Percentiles rank a stretch among this genome's conserved stretches.
These are phyloP conservation scores for Yarrowia deformans DNA, from an alignment of 805 yeast species.

Conservation along the genomic window DNA sequence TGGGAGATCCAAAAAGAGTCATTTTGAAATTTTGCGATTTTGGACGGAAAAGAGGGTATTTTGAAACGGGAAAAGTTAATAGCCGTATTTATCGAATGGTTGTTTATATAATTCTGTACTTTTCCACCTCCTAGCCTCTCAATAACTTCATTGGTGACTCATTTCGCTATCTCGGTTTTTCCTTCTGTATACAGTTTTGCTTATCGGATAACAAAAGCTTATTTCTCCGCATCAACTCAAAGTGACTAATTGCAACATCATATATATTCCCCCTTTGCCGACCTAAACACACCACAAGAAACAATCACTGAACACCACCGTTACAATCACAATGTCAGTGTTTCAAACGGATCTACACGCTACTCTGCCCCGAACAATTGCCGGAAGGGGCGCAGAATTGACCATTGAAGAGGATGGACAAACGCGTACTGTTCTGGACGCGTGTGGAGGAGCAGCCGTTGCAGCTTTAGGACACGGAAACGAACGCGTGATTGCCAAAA, in stretches of 20 bases:
- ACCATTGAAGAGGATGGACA: conserved; percentile 27
- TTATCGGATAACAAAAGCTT: conserved; percentile 13
- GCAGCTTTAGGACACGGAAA: conserved; percentile 28
- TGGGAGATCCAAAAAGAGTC: neutral
- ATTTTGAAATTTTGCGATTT: neutral
- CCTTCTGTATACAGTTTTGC: neutral
- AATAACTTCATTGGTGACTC: neutral
- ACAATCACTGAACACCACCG: neutral
- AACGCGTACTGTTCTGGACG: neutral
- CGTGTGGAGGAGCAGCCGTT: conserved; percentile 35
- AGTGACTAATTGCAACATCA: neutral
- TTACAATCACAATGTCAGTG: neutral
- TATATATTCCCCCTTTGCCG: neutral
- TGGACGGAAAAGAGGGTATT: neutral
- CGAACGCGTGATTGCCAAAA: conserved; percentile 14
- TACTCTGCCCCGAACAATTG: conserved; percentile 6
- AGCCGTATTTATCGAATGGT: too few relatives aligned
- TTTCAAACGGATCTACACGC: conserved; percentile 23
- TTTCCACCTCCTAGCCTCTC: neutral
- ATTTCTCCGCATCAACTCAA: neutral
- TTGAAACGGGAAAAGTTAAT: neutral
- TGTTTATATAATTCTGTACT: too few relatives aligned
- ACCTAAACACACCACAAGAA: neutral
- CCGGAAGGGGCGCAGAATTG: conserved; percentile 10
- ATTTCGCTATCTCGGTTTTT: neutral